Conservation (phyloP, 345 rosid species). For the Eucalyptus albens region DNA sequence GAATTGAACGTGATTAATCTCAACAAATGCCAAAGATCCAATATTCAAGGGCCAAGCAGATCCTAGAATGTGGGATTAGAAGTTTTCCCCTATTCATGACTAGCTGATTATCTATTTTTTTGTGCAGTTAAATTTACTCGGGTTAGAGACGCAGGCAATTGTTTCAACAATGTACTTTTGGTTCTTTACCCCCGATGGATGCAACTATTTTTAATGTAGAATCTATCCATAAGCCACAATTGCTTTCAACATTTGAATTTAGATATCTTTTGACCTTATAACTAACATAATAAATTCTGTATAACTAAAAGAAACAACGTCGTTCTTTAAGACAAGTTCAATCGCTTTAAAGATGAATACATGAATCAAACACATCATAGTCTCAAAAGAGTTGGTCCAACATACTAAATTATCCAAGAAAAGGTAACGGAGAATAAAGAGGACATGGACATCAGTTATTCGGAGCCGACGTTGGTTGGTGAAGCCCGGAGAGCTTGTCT, state of each 20-base stretch:
- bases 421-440: neutral
- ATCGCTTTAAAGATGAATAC: neutral
- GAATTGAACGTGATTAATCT: neutral
- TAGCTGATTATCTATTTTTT: neutral
- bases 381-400: neutral
- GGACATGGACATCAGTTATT: neutral
- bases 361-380: neutral
- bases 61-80: neutral
- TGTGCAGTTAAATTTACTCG: neutral
- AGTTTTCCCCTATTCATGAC: neutral
- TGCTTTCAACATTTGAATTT: fast-evolving
- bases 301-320: neutral
- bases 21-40: neutral
- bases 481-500: neutral
- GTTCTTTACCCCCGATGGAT: neutral
- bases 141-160: neutral
- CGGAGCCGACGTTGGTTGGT: neutral
- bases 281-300: too few relatives aligned
- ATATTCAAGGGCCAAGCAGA: neutral
- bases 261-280: neutral
- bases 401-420: neutral
- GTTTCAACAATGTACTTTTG: neutral
- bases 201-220: neutral
- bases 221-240: neutral
- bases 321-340: neutral